Base-by-base conservation (phyloP, 2,329 filamentous ascomycete species). In the Coleophoma crateriformis region DNA sequence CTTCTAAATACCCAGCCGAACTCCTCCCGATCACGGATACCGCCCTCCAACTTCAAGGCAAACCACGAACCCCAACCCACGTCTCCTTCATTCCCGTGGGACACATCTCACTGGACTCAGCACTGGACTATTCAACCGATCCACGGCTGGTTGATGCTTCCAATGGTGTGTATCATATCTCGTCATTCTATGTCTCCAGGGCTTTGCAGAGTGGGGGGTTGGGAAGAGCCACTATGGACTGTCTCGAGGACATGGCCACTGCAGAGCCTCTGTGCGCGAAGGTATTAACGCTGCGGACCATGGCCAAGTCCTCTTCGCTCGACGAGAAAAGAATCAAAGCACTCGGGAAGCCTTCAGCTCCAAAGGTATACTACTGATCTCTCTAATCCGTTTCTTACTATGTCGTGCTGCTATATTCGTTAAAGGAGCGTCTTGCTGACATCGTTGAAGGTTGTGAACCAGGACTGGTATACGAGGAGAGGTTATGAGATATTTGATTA, bases 381-480 rank as follows among this genome's bases (percentile, higher is more conserved):
- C 22, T 14, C 22, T 33, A n/a, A n/a, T 33, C 5, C 35, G 7
- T 7, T 7, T 4, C 19, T 19, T 19, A 19, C n/a, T 19, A 19
- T 19, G 19, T 19, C 19, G 19, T 19, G 19, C 19, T 19, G 19
- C 19, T 19, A 19, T 19, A 12, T 20, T 39, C 15, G 13, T 8
- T 20, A 22, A 22, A 11, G 2, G 5, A 37, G 33, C 13, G 40
- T 34, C 33, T 48, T 34, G 45, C 5, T 38, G 15, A 40, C 12
- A 4, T n/a, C 45, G 8, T 27, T 27, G 2, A 27, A 61, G 58
- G 50, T 62, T 40, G 52, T 50, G 11, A 59, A 54, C 35, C 55
- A 61, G 38, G 53, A 54, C 14, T 62, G 59, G 61, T 63, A 63
- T 54, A 50, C 49, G 33, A 54, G 59, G 34, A 55, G 59, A 20